These are phyloP conservation scores for Aspergillus brasiliensis DNA, from an alignment of 2,329 filamentous ascomycete genomes.

Conservation along the genomic window DNA sequence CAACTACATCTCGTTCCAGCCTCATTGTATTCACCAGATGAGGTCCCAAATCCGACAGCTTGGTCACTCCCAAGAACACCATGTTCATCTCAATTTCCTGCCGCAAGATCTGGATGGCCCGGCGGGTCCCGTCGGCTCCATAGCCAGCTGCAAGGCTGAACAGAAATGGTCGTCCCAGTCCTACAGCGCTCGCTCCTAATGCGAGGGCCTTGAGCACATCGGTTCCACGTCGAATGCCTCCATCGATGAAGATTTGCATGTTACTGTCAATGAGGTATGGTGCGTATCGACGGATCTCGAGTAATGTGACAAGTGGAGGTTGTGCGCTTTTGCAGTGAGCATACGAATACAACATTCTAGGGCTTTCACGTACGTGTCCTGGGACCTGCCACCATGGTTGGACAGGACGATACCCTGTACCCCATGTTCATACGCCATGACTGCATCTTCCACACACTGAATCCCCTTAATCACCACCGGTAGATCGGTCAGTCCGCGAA, in stretches of 20 bases:
- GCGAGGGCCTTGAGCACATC: constrained; percentile 70
- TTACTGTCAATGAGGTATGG: constrained; percentile 59
- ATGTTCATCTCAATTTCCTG: constrained; percentile 40
- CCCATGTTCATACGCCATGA: constrained; percentile 48
- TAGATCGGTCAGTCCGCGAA: constrained; percentile 41
- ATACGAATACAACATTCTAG: background rate
- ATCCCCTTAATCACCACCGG: constrained; percentile 46
- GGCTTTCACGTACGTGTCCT: constrained; percentile 39
- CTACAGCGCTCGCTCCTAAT: constrained; percentile 65
- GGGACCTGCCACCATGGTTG: constrained; percentile 50
- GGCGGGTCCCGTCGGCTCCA: constrained; percentile 59
- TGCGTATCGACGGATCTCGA: constrained; percentile 65
- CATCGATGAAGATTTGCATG: constrained; percentile 66
- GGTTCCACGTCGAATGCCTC: constrained; percentile 65
- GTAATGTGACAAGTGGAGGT: constrained; percentile 59
- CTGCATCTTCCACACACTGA: constrained; percentile 53
- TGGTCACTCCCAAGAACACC: constrained; percentile 35
- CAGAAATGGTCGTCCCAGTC: constrained; percentile 63
- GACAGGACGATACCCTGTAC: constrained; percentile 48
- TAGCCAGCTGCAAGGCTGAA: constrained; percentile 60
- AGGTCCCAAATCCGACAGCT: constrained; percentile 28
- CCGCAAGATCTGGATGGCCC: constrained; percentile 34
- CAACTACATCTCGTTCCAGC: constrained; percentile 34
- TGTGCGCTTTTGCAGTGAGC: constrained; percentile 25
- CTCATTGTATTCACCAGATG: constrained; percentile 36